Base-by-base conservation (phyloP, 2,329 filamentous ascomycete species). In the Triangularia verruculosa region DNA sequence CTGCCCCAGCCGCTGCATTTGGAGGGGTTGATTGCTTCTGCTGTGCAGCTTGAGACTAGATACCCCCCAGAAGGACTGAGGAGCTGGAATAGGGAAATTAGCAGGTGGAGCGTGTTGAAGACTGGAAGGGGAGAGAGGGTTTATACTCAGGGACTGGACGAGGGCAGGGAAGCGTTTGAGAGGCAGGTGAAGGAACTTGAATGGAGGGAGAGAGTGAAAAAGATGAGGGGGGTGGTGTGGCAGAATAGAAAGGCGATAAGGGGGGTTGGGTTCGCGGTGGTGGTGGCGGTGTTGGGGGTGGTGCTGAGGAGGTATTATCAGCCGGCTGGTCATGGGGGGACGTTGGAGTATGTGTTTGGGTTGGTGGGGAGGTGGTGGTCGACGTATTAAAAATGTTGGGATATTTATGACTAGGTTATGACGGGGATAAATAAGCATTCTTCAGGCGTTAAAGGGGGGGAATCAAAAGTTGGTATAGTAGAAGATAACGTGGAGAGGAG, bases 1-100 rank as follows among this genome's bases (percentile, higher is more conserved):
- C 83, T 99, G 6, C 95, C 95, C 0, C 84, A 87, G 59, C 88
- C 89, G 17, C 85, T 97, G 63, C 85, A 96, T 72, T 79, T 99
- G 24, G 94, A 99, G 69, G 80, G 79, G 7, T 83, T 97, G 59
- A 89, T 99, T 66, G 74, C 80, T 17, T 81, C 83, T 58, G 87
- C 94, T 0, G 81, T 86, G 2, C 73, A 74, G 27, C 82, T 98
- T 0, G 90, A 89, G 74, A 75, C 82, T 6, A 72, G 76, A 2
- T 79, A 90, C 69, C 94, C 93, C 1, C 95, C 94, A 0, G 85
- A 92, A 69, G 81, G 79, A 0, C 79, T 99, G 6, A 83, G 82
- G 34, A 82, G 84, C 5, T 98, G 93, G 93, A 80, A 81, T 65
- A 80, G 81, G 65, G 77, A 77, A 15, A 89, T 99, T 64, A 93